Conservation (phyloP, 2,329 filamentous ascomycete genomes). For the Neoscytalidium dimidiatum region DNA sequence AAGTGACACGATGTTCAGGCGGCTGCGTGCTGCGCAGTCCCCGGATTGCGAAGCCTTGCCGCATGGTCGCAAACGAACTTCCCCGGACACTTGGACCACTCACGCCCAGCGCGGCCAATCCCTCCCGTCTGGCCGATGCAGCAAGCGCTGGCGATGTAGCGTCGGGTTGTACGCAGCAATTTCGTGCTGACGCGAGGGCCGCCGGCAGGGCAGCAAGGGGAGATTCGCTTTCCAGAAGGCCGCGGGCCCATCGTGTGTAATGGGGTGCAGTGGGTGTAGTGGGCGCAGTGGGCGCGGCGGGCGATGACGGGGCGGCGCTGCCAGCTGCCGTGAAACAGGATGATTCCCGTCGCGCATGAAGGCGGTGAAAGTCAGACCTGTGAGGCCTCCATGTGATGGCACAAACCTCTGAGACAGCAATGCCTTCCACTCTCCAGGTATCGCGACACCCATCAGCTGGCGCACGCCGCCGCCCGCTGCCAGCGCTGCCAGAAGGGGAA, state of each 20-base stretch:
- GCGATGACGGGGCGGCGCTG: conserved; percentile 5
- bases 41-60: conserved; percentile 13
- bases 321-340: conserved; percentile 14
- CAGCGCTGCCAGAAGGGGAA: background rate
- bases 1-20: conserved; percentile 2
- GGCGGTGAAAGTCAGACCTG: conserved; percentile 17
- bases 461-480: background rate
- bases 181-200: conserved; percentile 5
- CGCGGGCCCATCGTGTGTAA: background rate
- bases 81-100: conserved; percentile 14
- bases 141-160: conserved; percentile 5
- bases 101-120: conserved; percentile 1
- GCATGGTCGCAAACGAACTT: conserved; percentile 14
- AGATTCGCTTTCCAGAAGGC: background rate
- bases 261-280: no score
- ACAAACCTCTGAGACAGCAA: conserved; percentile 15
- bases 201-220: conserved; percentile 3
- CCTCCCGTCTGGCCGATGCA: conserved; percentile 7
- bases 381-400: conserved; percentile 15
- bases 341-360: conserved; percentile 18
- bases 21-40: conserved; percentile 6
- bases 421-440: conserved; percentile 12
- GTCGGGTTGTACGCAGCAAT: background rate
- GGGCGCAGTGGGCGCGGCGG: no score
- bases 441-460: conserved; percentile 12